These are phyloP conservation scores for Psilocybe mexicana DNA, from an alignment of 1,284 basidiomycete genomes.

Conservation along the genomic window DNA sequence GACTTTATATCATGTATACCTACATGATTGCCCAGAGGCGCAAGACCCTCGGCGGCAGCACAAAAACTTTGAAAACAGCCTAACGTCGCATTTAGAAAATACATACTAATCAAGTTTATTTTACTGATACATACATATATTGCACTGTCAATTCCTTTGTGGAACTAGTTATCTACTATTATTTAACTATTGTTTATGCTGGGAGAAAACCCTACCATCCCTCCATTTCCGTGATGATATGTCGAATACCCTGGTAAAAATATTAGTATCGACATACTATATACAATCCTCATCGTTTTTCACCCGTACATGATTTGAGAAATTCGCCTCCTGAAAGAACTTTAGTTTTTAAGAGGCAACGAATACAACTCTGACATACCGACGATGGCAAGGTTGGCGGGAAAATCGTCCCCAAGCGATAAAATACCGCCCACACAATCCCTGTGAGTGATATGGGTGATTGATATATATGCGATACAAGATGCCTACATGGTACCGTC, in stretches of 20 bases:
- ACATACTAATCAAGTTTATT: neutral
- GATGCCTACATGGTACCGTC: constrained; percentile 18
- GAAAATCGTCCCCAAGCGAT: constrained; percentile 47
- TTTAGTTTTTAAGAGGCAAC: constrained; percentile 6
- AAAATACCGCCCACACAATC: constrained; percentile 72
- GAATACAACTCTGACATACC: constrained; percentile 33
- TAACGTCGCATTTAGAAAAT: constrained; percentile 9
- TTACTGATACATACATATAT: neutral
- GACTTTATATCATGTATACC: constrained; percentile 84
- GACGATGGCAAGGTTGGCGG: constrained; percentile 59
- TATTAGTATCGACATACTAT: constrained; percentile 2
- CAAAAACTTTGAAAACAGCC: constrained; percentile 25
- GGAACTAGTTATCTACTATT: too few species aligned
- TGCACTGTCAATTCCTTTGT: neutral
- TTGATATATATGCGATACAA: neutral
- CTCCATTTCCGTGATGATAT: constrained; percentile 58
- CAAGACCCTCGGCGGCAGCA: constrained; percentile 56
- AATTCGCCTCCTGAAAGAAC: constrained; percentile 58
- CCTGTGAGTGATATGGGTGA: constrained; percentile 12
- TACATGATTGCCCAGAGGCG: constrained; percentile 87
- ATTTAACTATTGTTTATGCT: constrained; percentile 49
- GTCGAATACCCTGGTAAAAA: constrained; percentile 51
- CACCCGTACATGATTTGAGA: constrained; percentile 59
- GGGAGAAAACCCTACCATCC: constrained; percentile 57
- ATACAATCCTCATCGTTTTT: constrained; percentile 4